Conservation (phyloP, 2,329 filamentous ascomycete genomes). For the Podosphaera fusca region DNA sequence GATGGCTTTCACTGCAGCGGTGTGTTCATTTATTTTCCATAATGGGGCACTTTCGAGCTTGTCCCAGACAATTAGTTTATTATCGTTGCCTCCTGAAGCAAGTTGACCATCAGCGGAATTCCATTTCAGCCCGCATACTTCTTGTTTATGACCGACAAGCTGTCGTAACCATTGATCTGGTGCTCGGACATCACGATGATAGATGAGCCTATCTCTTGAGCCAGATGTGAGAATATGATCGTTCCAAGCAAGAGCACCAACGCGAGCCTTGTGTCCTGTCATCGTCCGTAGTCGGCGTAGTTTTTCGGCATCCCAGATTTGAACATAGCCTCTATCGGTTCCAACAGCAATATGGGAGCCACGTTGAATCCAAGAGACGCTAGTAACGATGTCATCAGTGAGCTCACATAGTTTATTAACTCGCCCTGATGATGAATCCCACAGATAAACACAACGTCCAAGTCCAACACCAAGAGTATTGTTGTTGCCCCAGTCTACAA, state of each 20-base stretch:
- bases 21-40: constrained; percentile 87
- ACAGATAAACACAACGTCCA: constrained; percentile 89
- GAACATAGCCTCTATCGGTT: constrained; percentile 79
- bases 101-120: constrained; percentile 90
- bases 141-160: constrained; percentile 86
- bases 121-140: constrained; percentile 92
- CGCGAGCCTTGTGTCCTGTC: constrained; percentile 84
- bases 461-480: constrained; percentile 86
- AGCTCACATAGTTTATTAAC: constrained; percentile 89
- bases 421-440: constrained; percentile 77
- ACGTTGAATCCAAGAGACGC: constrained; percentile 94
- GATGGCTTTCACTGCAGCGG: constrained; percentile 90
- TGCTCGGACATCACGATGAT: constrained; percentile 82
- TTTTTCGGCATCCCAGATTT: constrained; percentile 92
- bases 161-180: constrained; percentile 77
- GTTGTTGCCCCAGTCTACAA: constrained; percentile 93
- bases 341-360: constrained; percentile 91
- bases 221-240: constrained; percentile 92
- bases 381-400: constrained; percentile 82
- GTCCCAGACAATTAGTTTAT: constrained; percentile 98
- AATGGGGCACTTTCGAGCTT: constrained; percentile 78
- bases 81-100: constrained; percentile 91
- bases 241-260: constrained; percentile 92
- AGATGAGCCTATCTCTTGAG: constrained; percentile 78
- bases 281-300: constrained; percentile 73